Conservation (phyloP, 2,329 filamentous ascomycete species). For the Ophiostoma sp. region DNA sequence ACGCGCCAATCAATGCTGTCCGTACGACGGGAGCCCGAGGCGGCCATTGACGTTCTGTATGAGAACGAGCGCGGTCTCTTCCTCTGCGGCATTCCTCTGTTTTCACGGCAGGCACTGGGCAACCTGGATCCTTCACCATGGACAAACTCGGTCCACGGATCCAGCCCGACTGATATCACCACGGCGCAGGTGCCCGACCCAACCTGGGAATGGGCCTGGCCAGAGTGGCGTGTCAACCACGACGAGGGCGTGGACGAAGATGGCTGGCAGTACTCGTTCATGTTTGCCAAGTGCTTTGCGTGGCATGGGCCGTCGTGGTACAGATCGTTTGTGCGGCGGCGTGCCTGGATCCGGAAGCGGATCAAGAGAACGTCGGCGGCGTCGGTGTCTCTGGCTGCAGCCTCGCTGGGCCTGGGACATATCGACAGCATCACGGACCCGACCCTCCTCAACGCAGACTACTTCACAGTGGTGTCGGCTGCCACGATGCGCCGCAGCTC, state of each 20-base stretch:
- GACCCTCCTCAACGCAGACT: slow-evolving; percentile 67
- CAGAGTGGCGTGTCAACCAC: slow-evolving; percentile 60
- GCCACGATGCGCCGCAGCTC: slow-evolving; percentile 39
- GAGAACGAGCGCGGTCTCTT: slow-evolving; percentile 93
- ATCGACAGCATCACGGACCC: slow-evolving; percentile 42
- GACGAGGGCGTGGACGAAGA: slow-evolving; percentile 71
- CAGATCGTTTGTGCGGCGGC: slow-evolving; percentile 85
- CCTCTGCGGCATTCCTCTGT: slow-evolving; percentile 82
- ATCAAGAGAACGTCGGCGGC: slow-evolving; percentile 45
- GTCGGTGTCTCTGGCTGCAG: slow-evolving; percentile 9
- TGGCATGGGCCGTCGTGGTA: slow-evolving; percentile 95
- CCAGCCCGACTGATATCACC: slow-evolving; percentile 62
- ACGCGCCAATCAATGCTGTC: slow-evolving; percentile 13
- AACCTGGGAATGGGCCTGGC: slow-evolving; percentile 83
- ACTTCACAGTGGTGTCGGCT: slow-evolving; percentile 68
- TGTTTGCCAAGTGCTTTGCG: slow-evolving; percentile 65
- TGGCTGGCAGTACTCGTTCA: slow-evolving; percentile 94
- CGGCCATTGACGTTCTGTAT: slow-evolving; percentile 79
- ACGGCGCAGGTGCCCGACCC: slow-evolving; percentile 93
- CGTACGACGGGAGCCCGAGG: slow-evolving; percentile 32
- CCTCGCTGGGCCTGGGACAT: slow-evolving; percentile 32
- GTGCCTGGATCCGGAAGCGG: slow-evolving; percentile 80
- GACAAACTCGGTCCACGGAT: slow-evolving; percentile 64
- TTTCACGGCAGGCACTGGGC: slow-evolving; percentile 77
- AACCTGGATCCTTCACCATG: slow-evolving; percentile 81